These are phyloP conservation scores for Xylariaceae sp. DNA, from an alignment of 2,329 filamentous ascomycete genomes.

Conservation along the genomic window DNA sequence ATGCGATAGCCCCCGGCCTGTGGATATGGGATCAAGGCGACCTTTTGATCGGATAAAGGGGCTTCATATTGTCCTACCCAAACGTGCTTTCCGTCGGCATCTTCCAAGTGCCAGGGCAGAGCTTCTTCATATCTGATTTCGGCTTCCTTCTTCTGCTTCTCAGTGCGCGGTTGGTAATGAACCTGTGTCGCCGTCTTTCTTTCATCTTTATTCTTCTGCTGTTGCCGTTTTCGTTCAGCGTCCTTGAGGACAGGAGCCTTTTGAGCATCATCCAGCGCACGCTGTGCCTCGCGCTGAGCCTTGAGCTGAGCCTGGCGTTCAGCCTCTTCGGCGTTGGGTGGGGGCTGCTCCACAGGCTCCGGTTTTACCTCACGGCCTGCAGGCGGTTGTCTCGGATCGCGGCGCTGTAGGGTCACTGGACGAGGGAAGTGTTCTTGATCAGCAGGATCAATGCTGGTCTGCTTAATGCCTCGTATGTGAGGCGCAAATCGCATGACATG, in stretches of 20 bases:
- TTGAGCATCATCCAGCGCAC: slow-evolving; percentile 81
- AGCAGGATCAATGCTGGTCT: slow-evolving; percentile 61
- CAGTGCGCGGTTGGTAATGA: slow-evolving; percentile 70
- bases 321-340: slow-evolving; percentile 51
- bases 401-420: slow-evolving; percentile 81
- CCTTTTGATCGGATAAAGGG: slow-evolving; percentile 77
- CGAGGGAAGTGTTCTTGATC: slow-evolving; percentile 75
- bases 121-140: slow-evolving; percentile 87
- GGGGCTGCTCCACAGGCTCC: slow-evolving; percentile 42
- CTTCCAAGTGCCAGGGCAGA: slow-evolving; percentile 92
- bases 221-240: slow-evolving; percentile 40
- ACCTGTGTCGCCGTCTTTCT: slow-evolving; percentile 79
- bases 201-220: slow-evolving; percentile 55
- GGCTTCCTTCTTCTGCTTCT: slow-evolving; percentile 70
- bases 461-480: slow-evolving; percentile 41
- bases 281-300: slow-evolving; percentile 77
- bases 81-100: slow-evolving; percentile 90
- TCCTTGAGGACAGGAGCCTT: slow-evolving; percentile 78
- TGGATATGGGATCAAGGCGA: slow-evolving; percentile 65
- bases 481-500: slow-evolving; percentile 74
- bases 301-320: slow-evolving; percentile 63
- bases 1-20: slow-evolving; percentile 65
- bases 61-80: slow-evolving; percentile 92
- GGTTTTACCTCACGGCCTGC: slow-evolving; percentile 60
- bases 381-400: slow-evolving; percentile 69